Evolutionary conservation across 352 stramenopile genomes (phyloP), one percentile per base, ranked within the genome.

Genomic region (Phytophthora megakarya): DNA sequence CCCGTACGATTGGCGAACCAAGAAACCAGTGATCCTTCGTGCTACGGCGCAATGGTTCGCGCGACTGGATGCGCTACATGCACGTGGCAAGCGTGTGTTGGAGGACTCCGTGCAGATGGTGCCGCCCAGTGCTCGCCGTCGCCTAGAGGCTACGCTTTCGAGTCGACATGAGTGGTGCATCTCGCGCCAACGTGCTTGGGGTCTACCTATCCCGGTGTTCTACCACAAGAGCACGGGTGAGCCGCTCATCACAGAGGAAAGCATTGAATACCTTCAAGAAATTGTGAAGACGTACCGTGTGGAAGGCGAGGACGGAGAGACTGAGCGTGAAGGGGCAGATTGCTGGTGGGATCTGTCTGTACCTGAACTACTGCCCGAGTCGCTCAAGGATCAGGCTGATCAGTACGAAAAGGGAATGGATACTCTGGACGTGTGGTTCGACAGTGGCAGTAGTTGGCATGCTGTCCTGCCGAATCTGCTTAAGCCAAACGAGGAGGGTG

Each of bases 381-480:
- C 46, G 5, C 70, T 95, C 65, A 65, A 89, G 21, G 70, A 69
- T 26, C 67, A 95, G 26, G 90, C 93, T 6, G 76, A 92, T 48
- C 87, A 98, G 61, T 98, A 95, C 73, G 86, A 88, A 16, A 98
- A 98, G 70, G 96, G 97, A 25, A 98, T 80, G 16, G 98, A 99
- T 73, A 99, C 98, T 3, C 91, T 99, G 67, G 98, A 99, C 76
- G 98, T 99, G 32, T 99, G 98, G 98, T 99, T 99, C 70, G 98
- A 99, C 80, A 98, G 92, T 39, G 91, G 90, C 32, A 92, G 80
- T 30, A 91, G 76, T 49, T 94, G 87, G 87, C 70, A 92, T 52
- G 63, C 82, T 0, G 84, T 93, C 18, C 67, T 93, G 9, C 45
- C 69, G 0, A 32, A 23, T n/a, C 7, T 76, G 1, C 42, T 70